Conservation (phyloP, 164 flowering plant species). For the Vitis riparia region DNA sequence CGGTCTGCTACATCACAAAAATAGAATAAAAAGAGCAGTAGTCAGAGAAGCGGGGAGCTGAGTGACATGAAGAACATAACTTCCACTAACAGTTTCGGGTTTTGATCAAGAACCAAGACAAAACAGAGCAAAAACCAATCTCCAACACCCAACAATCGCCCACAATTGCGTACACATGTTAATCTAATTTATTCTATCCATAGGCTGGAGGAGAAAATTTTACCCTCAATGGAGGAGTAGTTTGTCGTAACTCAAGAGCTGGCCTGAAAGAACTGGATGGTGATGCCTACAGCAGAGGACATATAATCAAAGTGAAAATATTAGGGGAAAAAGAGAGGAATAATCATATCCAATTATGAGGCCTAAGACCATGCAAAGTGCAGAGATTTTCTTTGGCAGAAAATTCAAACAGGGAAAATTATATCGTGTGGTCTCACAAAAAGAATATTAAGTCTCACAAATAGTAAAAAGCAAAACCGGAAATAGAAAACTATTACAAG, state of each 20-base stretch:
- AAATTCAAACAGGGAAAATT: background rate
- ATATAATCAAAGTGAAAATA: background rate
- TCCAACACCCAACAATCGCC: too few relatives aligned
- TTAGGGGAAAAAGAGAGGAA: background rate
- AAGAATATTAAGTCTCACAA: background rate
- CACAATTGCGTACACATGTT: too few relatives aligned
- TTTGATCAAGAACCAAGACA: too few relatives aligned
- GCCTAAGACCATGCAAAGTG: background rate
- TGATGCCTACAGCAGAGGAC: constrained; percentile 36
- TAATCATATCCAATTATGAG: background rate
- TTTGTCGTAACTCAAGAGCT: constrained; percentile 39
- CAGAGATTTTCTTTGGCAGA: background rate
- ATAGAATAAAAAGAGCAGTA: background rate
- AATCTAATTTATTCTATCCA: background rate
- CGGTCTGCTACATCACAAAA: constrained; percentile 34
- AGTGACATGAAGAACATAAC: too few relatives aligned
- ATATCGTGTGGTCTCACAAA: background rate
- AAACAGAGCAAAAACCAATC: too few relatives aligned
- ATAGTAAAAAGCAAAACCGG: too few relatives aligned
- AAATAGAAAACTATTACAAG: background rate
- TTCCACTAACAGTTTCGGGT: too few relatives aligned
- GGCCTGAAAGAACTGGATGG: constrained; percentile 44
- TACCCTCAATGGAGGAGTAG: constrained; percentile 49
- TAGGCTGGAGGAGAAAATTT: background rate
- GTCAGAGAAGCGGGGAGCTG: too few relatives aligned